Conservation (phyloP, 257 asterid species). For the Knoxia roxburghii region DNA sequence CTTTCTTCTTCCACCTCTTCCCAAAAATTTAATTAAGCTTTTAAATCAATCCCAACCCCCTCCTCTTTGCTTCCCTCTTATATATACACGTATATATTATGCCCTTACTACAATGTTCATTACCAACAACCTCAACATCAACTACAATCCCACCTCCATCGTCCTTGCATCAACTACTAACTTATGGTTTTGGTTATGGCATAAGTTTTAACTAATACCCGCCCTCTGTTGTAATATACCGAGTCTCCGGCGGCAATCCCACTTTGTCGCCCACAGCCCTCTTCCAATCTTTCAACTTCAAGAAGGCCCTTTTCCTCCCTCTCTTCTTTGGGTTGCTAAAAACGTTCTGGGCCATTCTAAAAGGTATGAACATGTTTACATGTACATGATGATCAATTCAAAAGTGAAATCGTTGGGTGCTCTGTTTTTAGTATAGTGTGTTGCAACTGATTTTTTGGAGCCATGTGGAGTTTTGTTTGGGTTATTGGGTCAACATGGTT, state of each 20-base stretch:
- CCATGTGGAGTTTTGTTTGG: too few relatives aligned
- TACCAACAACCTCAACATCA: constrained; percentile 15
- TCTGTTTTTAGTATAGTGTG: too few relatives aligned
- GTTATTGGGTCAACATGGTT: background rate
- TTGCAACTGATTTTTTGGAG: too few relatives aligned
- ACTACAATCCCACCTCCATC: background rate
- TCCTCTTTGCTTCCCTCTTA: constrained; percentile 10
- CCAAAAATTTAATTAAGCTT: constrained; percentile 29
- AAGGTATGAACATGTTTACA: background rate
- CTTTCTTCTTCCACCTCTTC: constrained; percentile 20
- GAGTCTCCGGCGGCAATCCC: background rate
- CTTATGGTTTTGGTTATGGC: too few relatives aligned
- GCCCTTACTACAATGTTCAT: constrained; percentile 21
- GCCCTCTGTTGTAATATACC: background rate
- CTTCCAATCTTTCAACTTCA: background rate
- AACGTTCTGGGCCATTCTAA: background rate
- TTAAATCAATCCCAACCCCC: constrained; percentile 27
- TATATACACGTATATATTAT: constrained; percentile 41
- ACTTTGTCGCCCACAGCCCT: background rate
- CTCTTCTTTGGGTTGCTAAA: constrained; percentile 3
- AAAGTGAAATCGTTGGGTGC: background rate
- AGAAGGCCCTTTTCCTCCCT: background rate
- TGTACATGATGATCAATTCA: background rate
- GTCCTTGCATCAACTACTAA: too few relatives aligned
- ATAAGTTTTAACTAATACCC: too few relatives aligned